Evolutionary conservation across 176 grass and related monocot genomes (phyloP).

Genomic region (Phoenix dactylifera): DNA sequence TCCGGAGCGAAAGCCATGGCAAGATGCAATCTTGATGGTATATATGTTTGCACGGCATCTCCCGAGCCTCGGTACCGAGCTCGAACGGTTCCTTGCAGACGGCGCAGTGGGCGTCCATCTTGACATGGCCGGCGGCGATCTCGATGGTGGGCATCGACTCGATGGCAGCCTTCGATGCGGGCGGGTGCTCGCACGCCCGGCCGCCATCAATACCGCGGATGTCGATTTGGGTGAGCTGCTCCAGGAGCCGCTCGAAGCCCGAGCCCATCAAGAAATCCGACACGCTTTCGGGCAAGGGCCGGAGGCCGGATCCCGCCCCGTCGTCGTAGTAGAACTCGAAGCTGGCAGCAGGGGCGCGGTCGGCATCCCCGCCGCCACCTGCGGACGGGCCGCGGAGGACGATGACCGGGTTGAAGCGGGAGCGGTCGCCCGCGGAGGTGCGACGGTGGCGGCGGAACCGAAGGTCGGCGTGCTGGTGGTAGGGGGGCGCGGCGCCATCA

Average conservation of each 20-base stretch:
- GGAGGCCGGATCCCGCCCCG: conserved; percentile 51
- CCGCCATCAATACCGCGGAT: conserved; percentile 21
- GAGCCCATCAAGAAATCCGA: conserved; percentile 66
- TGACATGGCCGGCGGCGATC: conserved; percentile 7
- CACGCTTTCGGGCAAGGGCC: conserved; percentile 52
- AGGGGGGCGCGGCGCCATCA: no score
- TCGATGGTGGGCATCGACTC: conserved; percentile 34
- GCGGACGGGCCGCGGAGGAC: conserved; percentile 46
- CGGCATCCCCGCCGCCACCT: not conserved
- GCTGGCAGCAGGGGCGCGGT: not conserved
- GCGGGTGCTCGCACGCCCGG: conserved; percentile 32
- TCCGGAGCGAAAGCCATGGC: conserved; percentile 17
- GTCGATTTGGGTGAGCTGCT: conserved; percentile 58
- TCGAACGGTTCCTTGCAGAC: conserved; percentile 18
- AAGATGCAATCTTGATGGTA: conserved; percentile 26
- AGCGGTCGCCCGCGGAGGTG: conserved; percentile 39
- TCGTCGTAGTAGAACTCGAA: conserved; percentile 81
- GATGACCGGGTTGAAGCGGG: conserved; percentile 65
- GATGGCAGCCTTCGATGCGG: conserved; percentile 65
- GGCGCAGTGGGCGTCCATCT: conserved; percentile 4
- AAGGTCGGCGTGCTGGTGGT: not conserved
- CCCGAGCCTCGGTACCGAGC: conserved; percentile 15
- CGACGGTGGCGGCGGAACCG: conserved; percentile 16
- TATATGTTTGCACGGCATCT: conserved; percentile 26
- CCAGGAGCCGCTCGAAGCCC: conserved; percentile 63